Evolutionary conservation across 2,329 filamentous ascomycete genomes (phyloP), one percentile per base, ranked within the genome.

Genomic region (Penicillium sp.): DNA sequence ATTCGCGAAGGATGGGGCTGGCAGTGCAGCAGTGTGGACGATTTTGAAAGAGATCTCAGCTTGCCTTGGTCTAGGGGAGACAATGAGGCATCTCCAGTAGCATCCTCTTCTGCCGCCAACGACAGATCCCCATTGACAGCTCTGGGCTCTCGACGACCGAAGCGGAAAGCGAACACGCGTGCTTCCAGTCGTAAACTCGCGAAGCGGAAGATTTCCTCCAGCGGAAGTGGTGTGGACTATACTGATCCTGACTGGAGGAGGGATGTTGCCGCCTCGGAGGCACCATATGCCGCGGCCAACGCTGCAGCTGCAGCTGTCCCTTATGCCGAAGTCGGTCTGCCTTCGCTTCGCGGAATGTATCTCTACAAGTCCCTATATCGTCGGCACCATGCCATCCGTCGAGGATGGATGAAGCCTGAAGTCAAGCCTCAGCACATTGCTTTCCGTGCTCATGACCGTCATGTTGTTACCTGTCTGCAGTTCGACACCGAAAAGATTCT

Each of bases 401-500:
- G 89, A 68, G 91, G 87, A 68, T 99, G 94, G 94, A 97, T 95
- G 74, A 88, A 85, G 55, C 76, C 82, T 44, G 88, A 90, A 47
- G 82, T 90, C 29, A 89, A 91, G 71, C 94, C 94, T 26, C 85
- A 88, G 42, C 94, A 99, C 64, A 87, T 99, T 53, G 94, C 94
- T 4, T 97, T 99, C 72, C 86, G 90, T n/a, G 94, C 94, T 5
- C 94, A 99, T 68, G 90, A 94, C 54, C 86, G 90, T 31, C 93
- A 97, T 75, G 94, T 99, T 56, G 95, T 99, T 47, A 99, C 94
- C 15, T 99, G 94, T 69, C 81, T 99, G 49, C 92, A 99, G 70
- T 99, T 99, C 65, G 94, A 99, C 67, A 89, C 92, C 45, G 92
- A 99, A 78, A 97, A 97, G 74, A 96, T 99, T 61, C 82, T 99